Conservation (phyloP, 1,284 basidiomycete genomes). For the Somion occarium region DNA sequence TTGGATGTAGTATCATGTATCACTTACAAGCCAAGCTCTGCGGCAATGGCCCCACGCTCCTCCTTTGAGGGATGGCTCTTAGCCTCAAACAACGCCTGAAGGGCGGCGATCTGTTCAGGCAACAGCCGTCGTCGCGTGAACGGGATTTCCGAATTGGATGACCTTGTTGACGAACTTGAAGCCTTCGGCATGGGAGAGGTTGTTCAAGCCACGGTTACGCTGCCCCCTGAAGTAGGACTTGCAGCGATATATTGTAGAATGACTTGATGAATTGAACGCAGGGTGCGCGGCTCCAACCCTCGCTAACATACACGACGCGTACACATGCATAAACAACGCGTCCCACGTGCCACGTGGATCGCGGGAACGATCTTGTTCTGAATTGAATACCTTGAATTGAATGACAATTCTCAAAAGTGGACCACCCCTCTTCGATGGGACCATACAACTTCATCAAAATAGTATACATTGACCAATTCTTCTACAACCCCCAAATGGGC, state of each 20-base stretch:
- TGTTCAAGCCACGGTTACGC: neutral
- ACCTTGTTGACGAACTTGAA: constrained; percentile 1
- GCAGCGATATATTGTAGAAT: too few species aligned
- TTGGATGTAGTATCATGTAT: neutral
- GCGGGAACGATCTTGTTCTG: too few species aligned
- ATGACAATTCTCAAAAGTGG: too few species aligned
- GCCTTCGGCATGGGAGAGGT: neutral
- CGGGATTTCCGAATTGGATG: constrained; percentile 11
- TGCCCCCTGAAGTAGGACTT: neutral
- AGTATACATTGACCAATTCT: too few species aligned
- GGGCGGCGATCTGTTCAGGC: constrained; percentile 34
- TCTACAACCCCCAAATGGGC: too few species aligned
- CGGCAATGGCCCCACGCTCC: constrained; percentile 37
- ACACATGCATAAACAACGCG: constrained; percentile 27
- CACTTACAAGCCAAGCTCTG: constrained; percentile 38
- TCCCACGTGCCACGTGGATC: constrained; percentile 15
- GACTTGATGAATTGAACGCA: too few species aligned
- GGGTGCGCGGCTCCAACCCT: neutral
- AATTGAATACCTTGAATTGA: too few species aligned
- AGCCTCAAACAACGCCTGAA: constrained; percentile 34
- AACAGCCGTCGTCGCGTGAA: constrained; percentile 30
- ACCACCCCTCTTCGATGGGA: too few species aligned
- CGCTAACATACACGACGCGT: constrained; percentile 16
- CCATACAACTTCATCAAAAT: too few species aligned
- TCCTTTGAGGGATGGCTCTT: constrained; percentile 40